Evolutionary conservation across 2,329 filamentous ascomycete species (phyloP).

Genomic region (Cladophialophora yegresii): DNA sequence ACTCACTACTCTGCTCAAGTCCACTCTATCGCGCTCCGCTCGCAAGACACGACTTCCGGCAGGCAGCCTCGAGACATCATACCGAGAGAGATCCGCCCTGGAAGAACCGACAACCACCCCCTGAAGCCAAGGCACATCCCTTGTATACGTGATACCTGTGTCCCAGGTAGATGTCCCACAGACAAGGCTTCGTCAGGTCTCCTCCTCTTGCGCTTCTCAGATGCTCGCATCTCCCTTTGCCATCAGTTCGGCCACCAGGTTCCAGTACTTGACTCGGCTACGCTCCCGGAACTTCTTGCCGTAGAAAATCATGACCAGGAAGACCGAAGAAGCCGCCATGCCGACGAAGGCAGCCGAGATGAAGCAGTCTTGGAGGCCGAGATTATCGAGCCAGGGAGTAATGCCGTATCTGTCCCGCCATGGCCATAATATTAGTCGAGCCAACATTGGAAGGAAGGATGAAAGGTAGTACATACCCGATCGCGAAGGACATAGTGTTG

Average conservation of each 20-base stretch:
- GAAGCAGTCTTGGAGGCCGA: constrained; percentile 49
- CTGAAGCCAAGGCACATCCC: background rate
- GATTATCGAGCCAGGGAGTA: constrained; percentile 46
- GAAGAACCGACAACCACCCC: background rate
- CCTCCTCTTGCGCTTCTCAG: background rate
- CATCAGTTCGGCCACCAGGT: constrained; percentile 37
- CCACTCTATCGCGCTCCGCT: background rate
- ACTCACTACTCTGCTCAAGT: background rate
- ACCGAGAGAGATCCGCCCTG: background rate
- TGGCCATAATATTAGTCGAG: background rate
- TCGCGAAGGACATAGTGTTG: constrained; percentile 55
- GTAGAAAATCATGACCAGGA: constrained; percentile 46
- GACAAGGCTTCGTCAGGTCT: background rate
- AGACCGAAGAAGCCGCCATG: constrained; percentile 44
- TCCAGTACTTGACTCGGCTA: constrained; percentile 45
- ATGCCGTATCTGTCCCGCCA: constrained; percentile 45
- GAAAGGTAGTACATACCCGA: constrained; percentile 37
- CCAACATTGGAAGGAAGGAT: background rate
- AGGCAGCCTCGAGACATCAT: background rate
- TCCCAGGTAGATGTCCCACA: background rate
- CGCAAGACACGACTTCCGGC: background rate
- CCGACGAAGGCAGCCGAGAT: constrained; percentile 45
- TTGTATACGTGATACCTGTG: too few species aligned
- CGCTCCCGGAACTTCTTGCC: constrained; percentile 43
- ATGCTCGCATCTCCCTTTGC: constrained; percentile 12